These are phyloP conservation scores for Sodiomyces alkalinus DNA, from an alignment of 2,329 filamentous ascomycete genomes.

Conservation along the genomic window DNA sequence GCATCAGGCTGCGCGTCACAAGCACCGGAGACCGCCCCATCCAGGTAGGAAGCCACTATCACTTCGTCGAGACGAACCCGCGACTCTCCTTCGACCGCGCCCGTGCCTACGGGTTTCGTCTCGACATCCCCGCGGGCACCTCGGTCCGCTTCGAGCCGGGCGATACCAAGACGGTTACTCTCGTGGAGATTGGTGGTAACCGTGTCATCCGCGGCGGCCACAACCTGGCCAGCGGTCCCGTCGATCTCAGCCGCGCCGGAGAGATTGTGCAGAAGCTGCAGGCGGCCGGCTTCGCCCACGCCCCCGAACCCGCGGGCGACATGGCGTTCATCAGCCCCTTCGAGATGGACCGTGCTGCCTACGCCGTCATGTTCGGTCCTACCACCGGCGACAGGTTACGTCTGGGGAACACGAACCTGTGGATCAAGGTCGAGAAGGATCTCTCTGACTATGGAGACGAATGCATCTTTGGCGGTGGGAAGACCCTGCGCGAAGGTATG, in stretches of 20 bases:
- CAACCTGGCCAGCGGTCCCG: conserved; percentile 53
- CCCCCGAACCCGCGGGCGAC: conserved; percentile 45
- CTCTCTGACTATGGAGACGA: conserved; percentile 78
- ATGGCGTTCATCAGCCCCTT: conserved; percentile 42
- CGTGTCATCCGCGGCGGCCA: conserved; percentile 77
- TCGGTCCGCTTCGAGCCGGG: conserved; percentile 90
- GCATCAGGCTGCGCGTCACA: conserved; percentile 61
- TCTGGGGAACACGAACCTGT: conserved; percentile 72
- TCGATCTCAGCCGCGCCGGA: conserved; percentile 48
- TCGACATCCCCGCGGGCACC: conserved; percentile 84
- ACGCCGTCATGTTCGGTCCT: conserved; percentile 82
- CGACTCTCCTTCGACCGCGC: conserved; percentile 76
- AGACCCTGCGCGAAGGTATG: conserved; percentile 90
- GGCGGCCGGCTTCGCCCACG: conserved; percentile 63
- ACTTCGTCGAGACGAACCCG: conserved; percentile 91
- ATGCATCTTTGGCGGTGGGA: conserved; percentile 89
- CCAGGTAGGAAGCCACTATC: conserved; percentile 89
- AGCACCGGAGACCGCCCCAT: conserved; percentile 83
- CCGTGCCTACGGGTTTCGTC: conserved; percentile 66
- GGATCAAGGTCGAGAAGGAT: conserved; percentile 82
- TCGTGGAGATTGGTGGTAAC: conserved; percentile 77
- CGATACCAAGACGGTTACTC: conserved; percentile 74
- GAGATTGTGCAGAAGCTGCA: conserved; percentile 55
- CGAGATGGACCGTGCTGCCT: conserved; percentile 63
- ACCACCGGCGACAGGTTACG: conserved; percentile 77